Evolutionary conservation across 208 protist species (phyloP).

Genomic region (Leishmania turanica): DNA sequence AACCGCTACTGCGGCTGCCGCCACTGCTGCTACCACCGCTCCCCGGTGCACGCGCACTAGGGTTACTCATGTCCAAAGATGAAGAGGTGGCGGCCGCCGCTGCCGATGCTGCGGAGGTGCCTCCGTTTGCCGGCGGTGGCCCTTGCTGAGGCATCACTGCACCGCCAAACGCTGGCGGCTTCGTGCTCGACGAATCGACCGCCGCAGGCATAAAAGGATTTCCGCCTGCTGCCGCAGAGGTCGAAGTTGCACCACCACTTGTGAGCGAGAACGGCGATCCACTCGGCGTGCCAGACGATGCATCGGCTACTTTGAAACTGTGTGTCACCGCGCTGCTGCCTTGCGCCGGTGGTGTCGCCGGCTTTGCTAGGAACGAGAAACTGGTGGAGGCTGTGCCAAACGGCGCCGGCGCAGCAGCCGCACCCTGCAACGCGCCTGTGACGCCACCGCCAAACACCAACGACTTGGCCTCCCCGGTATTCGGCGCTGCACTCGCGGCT

Average conservation of each 20-base stretch:
- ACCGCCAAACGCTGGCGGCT: not conserved
- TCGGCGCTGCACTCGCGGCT: not conserved
- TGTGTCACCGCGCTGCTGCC: not conserved
- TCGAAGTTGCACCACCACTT: not conserved
- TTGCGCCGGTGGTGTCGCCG: not conserved
- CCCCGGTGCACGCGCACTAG: not conserved
- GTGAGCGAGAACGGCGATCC: constrained; percentile 1
- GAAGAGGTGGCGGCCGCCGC: not conserved
- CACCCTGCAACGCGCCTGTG: not conserved
- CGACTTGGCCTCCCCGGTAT: not conserved
- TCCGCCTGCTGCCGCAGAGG: not conserved
- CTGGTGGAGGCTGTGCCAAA: not conserved
- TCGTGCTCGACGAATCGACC: not conserved
- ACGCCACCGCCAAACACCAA: not conserved
- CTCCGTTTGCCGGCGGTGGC: not conserved
- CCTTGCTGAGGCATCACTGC: not conserved
- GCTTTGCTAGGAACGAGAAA: not conserved
- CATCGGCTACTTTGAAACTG: not conserved
- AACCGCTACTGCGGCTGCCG: not conserved
- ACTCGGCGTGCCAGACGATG: not conserved
- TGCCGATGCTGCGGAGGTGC: not conserved
- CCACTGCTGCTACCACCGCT: not conserved
- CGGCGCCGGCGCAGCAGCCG: not conserved
- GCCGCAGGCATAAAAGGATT: constrained; percentile 3
- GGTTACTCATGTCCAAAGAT: not conserved